Base-by-base conservation (phyloP, 2,329 filamentous ascomycete species). In the Sordariomycetes sp. region DNA sequence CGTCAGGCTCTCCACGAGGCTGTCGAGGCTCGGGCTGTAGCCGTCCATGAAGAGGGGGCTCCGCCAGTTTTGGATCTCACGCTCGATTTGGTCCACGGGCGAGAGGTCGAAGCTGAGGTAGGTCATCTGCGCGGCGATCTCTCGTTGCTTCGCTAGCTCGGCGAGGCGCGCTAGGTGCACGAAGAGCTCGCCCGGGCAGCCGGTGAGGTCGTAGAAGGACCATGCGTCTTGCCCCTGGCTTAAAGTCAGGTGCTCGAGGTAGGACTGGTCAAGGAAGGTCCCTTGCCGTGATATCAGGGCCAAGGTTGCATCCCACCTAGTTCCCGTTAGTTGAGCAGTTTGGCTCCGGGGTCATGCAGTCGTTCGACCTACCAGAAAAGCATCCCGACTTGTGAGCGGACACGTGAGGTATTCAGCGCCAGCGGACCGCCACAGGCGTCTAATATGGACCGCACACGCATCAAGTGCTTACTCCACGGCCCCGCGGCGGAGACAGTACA, bases 321-420 rank as follows among this genome's bases (percentile, higher is more conserved):
- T 59, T 40, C 25, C 55, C 34, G 24, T 48, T 46, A 20, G 6
- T 37, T 58, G 55, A 7, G 56, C 48, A 14, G 22, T 43, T 50
- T 56, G 24, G 32, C n/a, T 12, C 20, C 32, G 20, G 20, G 22
- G 34, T 40, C 20, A 24, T n/a, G 22, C 20, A 24, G 16, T 1
- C 25, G 56, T 12, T 6, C 12, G 20, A 24, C 60, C 54, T n/a
- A 61, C 60, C 60, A 61, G 32, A 59, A 46, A 20, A 61, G 59
- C 60, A 61, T 61, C 14, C 57, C 56, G 16, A 61, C 52, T 55
- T 59, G 60, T 20, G 58, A 55, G 4, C 35, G 55, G 24, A 57
- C 52, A 35, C 55, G 50, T 16, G 58, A 43, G 53, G 50, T 28
- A 58, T 46, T 11, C 60, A 58, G 12, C 60, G 58, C 46, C 20